These are phyloP conservation scores for Narthecium ossifragum DNA, from an alignment of 106 monocot species.

Conservation along the genomic window DNA sequence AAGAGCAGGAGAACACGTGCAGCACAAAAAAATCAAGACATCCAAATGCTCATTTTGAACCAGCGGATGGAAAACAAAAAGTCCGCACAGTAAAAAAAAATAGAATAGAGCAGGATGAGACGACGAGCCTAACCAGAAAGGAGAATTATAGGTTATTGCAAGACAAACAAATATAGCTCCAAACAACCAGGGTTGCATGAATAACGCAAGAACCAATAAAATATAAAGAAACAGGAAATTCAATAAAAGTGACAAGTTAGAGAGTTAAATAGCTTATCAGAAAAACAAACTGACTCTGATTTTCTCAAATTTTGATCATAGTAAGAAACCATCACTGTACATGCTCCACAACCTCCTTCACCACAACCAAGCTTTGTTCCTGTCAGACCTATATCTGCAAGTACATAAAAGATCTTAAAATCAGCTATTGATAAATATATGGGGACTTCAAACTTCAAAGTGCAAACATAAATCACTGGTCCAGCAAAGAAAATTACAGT, in stretches of 20 bases:
- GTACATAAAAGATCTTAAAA: slow-evolving; percentile 2
- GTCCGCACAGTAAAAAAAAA: not conserved
- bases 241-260: no score
- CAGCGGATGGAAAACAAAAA: not conserved
- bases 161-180: not conserved
- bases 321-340: slow-evolving; percentile 90
- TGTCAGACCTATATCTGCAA: slow-evolving; percentile 62
- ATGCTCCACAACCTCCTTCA: slow-evolving; percentile 99
- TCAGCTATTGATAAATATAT: no score
- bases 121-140: not conserved
- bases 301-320: slow-evolving; percentile 58
- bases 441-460: no score
- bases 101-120: not conserved
- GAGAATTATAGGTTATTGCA: not conserved
- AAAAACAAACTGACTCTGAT: slow-evolving; percentile 52
- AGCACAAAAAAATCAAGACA: no score
- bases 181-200: not conserved
- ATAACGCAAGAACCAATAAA: not conserved
- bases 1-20: no score
- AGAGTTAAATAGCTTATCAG: no score
- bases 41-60: no score
- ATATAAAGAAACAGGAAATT: no score
- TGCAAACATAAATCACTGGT: no score
- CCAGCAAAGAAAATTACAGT: no score
- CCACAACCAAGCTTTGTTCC: slow-evolving; percentile 98